Evolutionary conservation across 306 rosid genomes (phyloP), one percentile per base, ranked within the genome.

Genomic region (Citrullus colocynthis): DNA sequence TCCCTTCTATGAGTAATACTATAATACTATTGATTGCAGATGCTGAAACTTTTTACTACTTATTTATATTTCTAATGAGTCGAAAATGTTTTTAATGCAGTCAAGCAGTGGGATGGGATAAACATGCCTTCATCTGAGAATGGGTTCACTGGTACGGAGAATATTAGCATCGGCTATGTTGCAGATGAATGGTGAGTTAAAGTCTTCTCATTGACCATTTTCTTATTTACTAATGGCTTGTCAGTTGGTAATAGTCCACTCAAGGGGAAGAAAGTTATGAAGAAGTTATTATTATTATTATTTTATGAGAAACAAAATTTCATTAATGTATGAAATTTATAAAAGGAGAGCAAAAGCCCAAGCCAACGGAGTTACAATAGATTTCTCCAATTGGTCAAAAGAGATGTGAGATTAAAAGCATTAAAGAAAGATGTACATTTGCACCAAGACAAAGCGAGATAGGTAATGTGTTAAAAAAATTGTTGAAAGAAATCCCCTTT

Each of bases 111-210:
- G 99, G 96, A 95, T 86, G 97, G 79, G 60, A 73, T 83, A 44
- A 91, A 86, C 36, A 72, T 86, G 72, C 88, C 91, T 71, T 78
- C 84, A 45, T 80, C 86, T 78, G 75, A 54, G 78, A 66, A 78
- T 15, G 49, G 24, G 58, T 84, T 70, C 86, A 78, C 66, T 77
- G 92, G 54, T 81, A 32, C n/a, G 76, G 54, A 61, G 77, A 83
- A 69, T 28, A 55, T 41, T 55, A 78, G 69, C 80, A 95, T 92
- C 14, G 98, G 98, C 81, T 89, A 90, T 71, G 82, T 86, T 4
- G 92, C 88, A 51, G 97, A 95, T 85, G 97, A 90, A 77, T 95
- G 97, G 99, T 95, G 79, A 90, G 97, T 61, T 55, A 39, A 70
- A 76, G 73, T 15, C 7, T 72, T 20, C 58, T 10, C 70, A 37